Evolutionary conservation across 805 yeast genomes (phyloP).

Genomic region (Nakazawaea laoshanensis): DNA sequence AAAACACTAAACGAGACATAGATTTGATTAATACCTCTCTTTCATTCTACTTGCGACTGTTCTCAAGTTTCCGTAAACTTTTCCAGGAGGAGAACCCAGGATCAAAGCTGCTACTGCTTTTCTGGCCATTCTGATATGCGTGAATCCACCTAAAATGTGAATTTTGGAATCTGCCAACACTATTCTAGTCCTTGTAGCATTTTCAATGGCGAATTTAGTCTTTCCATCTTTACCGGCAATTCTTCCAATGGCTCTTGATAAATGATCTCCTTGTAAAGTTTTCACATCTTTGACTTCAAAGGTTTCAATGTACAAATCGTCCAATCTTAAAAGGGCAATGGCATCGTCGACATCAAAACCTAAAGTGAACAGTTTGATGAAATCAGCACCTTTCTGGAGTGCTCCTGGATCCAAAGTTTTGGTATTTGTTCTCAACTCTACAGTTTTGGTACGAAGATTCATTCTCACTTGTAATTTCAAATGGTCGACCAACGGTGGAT

Average conservation of each 20-base stretch:
- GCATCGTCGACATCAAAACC: conserved; percentile 98
- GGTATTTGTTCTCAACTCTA: conserved; percentile 76
- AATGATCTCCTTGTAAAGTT: conserved; percentile 90
- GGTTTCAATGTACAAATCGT: conserved; percentile 93
- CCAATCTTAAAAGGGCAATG: conserved; percentile 86
- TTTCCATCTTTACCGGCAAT: conserved; percentile 99
- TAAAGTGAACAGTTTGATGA: conserved; percentile 86
- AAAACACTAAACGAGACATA: not conserved
- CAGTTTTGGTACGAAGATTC: conserved; percentile 83
- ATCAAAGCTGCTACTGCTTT: conserved; percentile 92
- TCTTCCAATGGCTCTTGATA: conserved; percentile 98
- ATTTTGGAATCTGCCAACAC: conserved; percentile 95
- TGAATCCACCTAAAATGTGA: conserved; percentile 94
- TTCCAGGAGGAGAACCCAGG: conserved; percentile 97
- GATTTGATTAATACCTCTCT: conserved; percentile 63
- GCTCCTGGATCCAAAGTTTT: conserved; percentile 91
- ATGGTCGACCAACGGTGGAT: conserved; percentile 94
- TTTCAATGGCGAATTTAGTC: conserved; percentile 96
- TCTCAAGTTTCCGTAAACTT: conserved; percentile 94
- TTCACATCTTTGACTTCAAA: conserved; percentile 96
- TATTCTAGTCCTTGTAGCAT: conserved; percentile 96
- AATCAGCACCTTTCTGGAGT: conserved; percentile 96
- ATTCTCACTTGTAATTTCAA: conserved; percentile 91
- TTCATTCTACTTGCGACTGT: conserved; percentile 95
- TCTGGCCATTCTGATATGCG: conserved; percentile 97